These are phyloP conservation scores for Barbatosphaeria neglecta DNA, from an alignment of 495 filamentous ascomycete genomes.

Conservation along the genomic window DNA sequence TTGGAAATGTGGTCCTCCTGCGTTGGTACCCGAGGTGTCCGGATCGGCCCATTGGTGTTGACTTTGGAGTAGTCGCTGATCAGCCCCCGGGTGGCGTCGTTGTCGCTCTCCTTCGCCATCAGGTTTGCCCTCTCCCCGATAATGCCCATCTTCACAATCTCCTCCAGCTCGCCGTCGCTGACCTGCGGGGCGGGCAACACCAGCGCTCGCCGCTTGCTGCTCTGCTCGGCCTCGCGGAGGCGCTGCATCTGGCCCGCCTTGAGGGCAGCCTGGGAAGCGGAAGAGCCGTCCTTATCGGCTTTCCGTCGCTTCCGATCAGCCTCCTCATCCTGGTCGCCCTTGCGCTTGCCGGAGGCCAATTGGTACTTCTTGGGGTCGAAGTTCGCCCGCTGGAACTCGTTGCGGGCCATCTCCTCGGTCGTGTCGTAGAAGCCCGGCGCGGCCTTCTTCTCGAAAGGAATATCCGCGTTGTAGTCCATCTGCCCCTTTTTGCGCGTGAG, in stretches of 20 bases:
- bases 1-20: conserved; percentile 94
- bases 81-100: conserved; percentile 72
- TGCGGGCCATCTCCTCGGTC: conserved; percentile 60
- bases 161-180: conserved; percentile 82
- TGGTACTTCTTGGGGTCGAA: conserved; percentile 95
- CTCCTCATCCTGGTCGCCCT: conserved; percentile 78
- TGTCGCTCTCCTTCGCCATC: conserved; percentile 66
- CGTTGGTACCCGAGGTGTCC: conserved; percentile 79
- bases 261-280: conserved; percentile 74
- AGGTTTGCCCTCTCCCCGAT: conserved; percentile 77
- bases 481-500: conserved; percentile 84
- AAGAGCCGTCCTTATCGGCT: conserved; percentile 65
- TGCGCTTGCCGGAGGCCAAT: conserved; percentile 78
- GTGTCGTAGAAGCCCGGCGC: conserved; percentile 93
- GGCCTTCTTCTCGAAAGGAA: conserved; percentile 89
- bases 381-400: conserved; percentile 76
- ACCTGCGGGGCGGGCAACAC: conserved; percentile 83
- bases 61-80: conserved; percentile 75
- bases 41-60: conserved; percentile 73
- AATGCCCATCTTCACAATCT: conserved; percentile 98
- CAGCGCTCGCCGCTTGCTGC: conserved; percentile 75
- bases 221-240: conserved; percentile 91
- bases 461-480: conserved; percentile 99
- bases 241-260: conserved; percentile 94
- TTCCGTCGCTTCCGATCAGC: conserved; percentile 76